phyloP scores from a whole-genome alignment of 306 rosid genomes.

The Quercus rubra region DNA sequence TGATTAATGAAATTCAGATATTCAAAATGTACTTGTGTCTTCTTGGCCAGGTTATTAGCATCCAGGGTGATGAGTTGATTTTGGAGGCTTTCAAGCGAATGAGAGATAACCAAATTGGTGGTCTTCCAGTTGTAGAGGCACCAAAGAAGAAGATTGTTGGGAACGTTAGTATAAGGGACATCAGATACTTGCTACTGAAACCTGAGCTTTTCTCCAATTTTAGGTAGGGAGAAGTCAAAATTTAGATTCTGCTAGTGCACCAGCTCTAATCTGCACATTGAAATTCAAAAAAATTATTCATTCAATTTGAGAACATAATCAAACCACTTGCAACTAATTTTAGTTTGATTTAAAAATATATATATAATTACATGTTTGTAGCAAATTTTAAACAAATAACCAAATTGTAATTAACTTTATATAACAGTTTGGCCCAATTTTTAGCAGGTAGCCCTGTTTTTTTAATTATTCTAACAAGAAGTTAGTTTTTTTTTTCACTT shows the following conservation, averaged over 20 bases:
- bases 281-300: not conserved
- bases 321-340: not conserved
- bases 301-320: not conserved
- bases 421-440: not conserved
- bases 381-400: not conserved
- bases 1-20: conserved; percentile 11
- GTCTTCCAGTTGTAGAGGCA: conserved; percentile 78
- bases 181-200: conserved; percentile 64
- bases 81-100: conserved; percentile 93
- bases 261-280: not conserved
- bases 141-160: conserved; percentile 68
- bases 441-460: not conserved
- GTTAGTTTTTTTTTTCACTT: not conserved
- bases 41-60: conserved; percentile 55
- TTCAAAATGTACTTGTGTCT: conserved; percentile 7
- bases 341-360: too few relatives aligned
- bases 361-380: not conserved
- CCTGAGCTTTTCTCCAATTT: conserved; percentile 84
- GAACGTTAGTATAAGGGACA: conserved; percentile 67
- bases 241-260: conserved; percentile 9
- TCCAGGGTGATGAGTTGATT: conserved; percentile 57
- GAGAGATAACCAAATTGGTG: conserved; percentile 74
- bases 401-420: not conserved
- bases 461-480: not conserved
- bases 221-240: conserved; percentile 40